Percentiles rank a stretch among this genome's conserved stretches.
These are phyloP conservation scores for Botryotinia convoluta DNA, from an alignment of 2,329 filamentous ascomycete species.

Conservation along the genomic window DNA sequence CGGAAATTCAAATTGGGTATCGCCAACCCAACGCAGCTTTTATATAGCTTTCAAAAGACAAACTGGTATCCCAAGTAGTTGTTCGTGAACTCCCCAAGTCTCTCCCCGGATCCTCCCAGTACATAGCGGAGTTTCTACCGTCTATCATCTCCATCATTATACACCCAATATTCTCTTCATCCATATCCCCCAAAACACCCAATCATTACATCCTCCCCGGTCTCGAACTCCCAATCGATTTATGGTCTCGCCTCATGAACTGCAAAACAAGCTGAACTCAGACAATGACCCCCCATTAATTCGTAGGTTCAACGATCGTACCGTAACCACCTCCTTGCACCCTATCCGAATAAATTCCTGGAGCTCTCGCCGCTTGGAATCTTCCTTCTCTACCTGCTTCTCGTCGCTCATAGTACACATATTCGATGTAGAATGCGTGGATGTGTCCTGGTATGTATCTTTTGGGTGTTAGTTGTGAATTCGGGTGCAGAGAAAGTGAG, in stretches of 20 bases:
- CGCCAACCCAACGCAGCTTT: not conserved
- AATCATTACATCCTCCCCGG: not conserved
- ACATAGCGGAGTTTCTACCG: not conserved
- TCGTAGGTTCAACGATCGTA: conserved; percentile 35
- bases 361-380: conserved; percentile 53
- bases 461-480: conserved; percentile 44
- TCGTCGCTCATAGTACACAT: conserved; percentile 75
- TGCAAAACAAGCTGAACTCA: conserved; percentile 15
- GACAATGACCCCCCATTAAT: conserved; percentile 9
- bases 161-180: not conserved
- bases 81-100: not conserved
- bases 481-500: not conserved
- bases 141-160: not conserved
- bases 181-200: not conserved
- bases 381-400: conserved; percentile 60
- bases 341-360: conserved; percentile 69
- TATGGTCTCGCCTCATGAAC: conserved; percentile 8
- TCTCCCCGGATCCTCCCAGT: not conserved
- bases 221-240: not conserved
- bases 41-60: not conserved
- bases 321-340: conserved; percentile 72
- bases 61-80: conserved; percentile 5
- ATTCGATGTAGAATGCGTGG: conserved; percentile 52
- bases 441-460: conserved; percentile 39
- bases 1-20: not conserved